Percentiles rank a stretch among this genome's conserved stretches.
These are phyloP conservation scores for Leccinum uliginosum DNA, from an alignment of 768 basidiomycete species.

Conservation along the genomic window DNA sequence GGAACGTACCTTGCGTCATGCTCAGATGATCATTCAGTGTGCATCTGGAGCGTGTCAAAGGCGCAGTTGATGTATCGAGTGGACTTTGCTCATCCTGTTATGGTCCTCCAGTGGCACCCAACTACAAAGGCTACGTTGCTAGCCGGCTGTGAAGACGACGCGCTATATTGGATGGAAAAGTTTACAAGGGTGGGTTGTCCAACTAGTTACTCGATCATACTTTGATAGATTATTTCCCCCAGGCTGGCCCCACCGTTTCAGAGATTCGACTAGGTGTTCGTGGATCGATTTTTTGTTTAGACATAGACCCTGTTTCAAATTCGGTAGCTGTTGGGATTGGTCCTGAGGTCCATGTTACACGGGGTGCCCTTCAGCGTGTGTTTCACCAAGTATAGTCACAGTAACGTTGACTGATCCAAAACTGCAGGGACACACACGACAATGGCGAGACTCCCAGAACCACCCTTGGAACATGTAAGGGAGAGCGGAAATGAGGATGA, in stretches of 20 bases:
- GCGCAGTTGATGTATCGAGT: background rate
- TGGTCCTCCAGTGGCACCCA: background rate
- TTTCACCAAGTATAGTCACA: background rate
- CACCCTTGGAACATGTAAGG: background rate
- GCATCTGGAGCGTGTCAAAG: background rate
- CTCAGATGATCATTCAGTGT: background rate
- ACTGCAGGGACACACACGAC: background rate
- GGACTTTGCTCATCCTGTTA: background rate
- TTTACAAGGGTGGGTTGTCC: background rate
- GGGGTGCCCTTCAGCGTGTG: background rate
- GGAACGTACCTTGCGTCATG: background rate
- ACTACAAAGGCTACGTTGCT: background rate
- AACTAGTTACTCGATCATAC: background rate
- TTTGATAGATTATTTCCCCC: background rate
- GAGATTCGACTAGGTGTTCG: background rate
- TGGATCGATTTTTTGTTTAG: background rate
- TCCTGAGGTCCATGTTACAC: background rate
- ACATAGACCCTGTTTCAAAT: background rate
- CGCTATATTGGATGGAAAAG: background rate
- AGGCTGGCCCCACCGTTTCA: background rate
- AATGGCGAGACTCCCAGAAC: background rate
- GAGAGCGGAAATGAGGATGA: background rate
- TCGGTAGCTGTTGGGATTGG: background rate
- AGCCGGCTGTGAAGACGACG: background rate
- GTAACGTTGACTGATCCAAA: background rate